Percentiles rank a stretch among this genome's conserved stretches.
Evolutionary conservation across 2,329 filamentous ascomycete genomes (phyloP).

Genomic region (Phialophora macrospora): DNA sequence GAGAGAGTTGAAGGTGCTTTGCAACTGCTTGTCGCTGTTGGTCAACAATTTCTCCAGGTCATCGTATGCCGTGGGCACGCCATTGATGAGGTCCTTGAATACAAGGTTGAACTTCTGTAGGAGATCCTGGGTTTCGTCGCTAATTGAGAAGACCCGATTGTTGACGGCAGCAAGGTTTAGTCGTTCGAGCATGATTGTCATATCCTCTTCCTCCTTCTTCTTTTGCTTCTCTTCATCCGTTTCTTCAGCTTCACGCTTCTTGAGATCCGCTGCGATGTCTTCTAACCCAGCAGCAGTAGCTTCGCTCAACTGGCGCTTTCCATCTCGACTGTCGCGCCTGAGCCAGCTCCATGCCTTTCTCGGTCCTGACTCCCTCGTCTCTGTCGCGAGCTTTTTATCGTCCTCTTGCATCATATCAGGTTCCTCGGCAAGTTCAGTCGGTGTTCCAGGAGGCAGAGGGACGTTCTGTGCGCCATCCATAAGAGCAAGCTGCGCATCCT

Average conservation of each 20-base stretch:
- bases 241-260: slow-evolving; percentile 39
- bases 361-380: slow-evolving; percentile 39
- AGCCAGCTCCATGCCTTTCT: slow-evolving; percentile 47
- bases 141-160: slow-evolving; percentile 82
- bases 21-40: slow-evolving; percentile 66
- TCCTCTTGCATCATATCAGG: slow-evolving; percentile 40
- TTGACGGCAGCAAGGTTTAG: slow-evolving; percentile 83
- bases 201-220: slow-evolving; percentile 71
- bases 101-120: slow-evolving; percentile 84
- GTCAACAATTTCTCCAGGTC: slow-evolving; percentile 76
- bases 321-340: slow-evolving; percentile 45
- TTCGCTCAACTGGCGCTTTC: slow-evolving; percentile 43
- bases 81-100: slow-evolving; percentile 89
- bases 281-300: slow-evolving; percentile 40
- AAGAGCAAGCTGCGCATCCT: slow-evolving; percentile 53
- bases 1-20: slow-evolving; percentile 68
- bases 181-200: slow-evolving; percentile 77
- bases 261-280: slow-evolving; percentile 41
- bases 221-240: slow-evolving; percentile 51
- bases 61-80: slow-evolving; percentile 88
- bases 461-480: slow-evolving; percentile 55
- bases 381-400: slow-evolving; percentile 34
- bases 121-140: slow-evolving; percentile 80
- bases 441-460: slow-evolving; percentile 56
- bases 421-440: slow-evolving; percentile 46